These are phyloP conservation scores for Monilinia aucupariae DNA, from an alignment of 2,329 filamentous ascomycete species.

Conservation along the genomic window DNA sequence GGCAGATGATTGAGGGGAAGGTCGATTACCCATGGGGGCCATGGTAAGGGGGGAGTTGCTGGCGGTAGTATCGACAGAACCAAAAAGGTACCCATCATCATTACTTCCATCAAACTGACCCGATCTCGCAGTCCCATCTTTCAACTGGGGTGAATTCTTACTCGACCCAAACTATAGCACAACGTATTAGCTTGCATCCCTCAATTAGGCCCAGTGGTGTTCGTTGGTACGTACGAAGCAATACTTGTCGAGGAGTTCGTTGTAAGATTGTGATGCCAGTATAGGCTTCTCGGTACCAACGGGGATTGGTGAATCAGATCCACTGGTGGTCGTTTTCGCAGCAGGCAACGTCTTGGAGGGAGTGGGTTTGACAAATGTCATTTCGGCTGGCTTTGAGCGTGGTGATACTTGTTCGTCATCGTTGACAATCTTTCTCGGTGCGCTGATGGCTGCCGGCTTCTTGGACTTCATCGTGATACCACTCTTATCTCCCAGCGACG, in stretches of 20 bases:
- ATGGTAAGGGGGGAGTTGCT: slow-evolving; percentile 32
- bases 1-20: slow-evolving; percentile 28
- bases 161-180: slow-evolving; percentile 55
- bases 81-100: slow-evolving; percentile 37
- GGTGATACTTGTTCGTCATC: slow-evolving; percentile 21
- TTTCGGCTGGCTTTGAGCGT: slow-evolving; percentile 21
- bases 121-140: slow-evolving; percentile 43
- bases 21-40: slow-evolving; percentile 26
- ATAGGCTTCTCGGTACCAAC: slow-evolving; percentile 56
- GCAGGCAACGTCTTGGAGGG: slow-evolving; percentile 31
- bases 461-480: slow-evolving; percentile 43
- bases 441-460: slow-evolving; percentile 23
- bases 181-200: slow-evolving; percentile 39
- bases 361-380: slow-evolving; percentile 22
- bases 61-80: slow-evolving; percentile 35
- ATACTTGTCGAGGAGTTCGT: slow-evolving; percentile 97
- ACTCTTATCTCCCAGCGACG: slow-evolving; percentile 53
- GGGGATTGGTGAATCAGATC: slow-evolving; percentile 48
- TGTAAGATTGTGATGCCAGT: slow-evolving; percentile 84
- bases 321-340: slow-evolving; percentile 22
- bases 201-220: slow-evolving; percentile 25
- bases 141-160: slow-evolving; percentile 47
- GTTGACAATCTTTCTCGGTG: slow-evolving; percentile 21
- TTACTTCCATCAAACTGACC: slow-evolving; percentile 42
- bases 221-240: slow-evolving; percentile 87